Evolutionary conservation across 345 rosid species (phyloP).

Genomic region (Physaria fendleri): DNA sequence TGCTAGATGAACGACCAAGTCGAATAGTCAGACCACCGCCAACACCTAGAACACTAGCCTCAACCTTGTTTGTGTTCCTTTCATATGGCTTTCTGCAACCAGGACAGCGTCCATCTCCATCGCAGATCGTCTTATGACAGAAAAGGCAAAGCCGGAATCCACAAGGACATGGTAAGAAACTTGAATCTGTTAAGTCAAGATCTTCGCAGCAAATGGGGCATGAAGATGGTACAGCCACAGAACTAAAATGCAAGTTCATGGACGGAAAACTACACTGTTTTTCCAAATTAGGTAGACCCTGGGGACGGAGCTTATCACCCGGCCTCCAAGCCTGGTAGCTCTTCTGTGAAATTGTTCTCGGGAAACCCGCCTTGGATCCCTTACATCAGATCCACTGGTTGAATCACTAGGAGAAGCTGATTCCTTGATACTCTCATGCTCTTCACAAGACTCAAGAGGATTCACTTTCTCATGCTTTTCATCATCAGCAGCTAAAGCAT

Average conservation of each 20-base stretch:
- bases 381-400: constrained; percentile 9
- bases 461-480: constrained; percentile 36
- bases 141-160: constrained; percentile 90
- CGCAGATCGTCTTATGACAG: constrained; percentile 91
- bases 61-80: constrained; percentile 41
- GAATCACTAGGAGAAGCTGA: constrained; percentile 17
- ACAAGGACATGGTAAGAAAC: constrained; percentile 78
- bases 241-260: constrained; percentile 43
- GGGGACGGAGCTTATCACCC: constrained; percentile 73
- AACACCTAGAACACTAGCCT: constrained; percentile 51
- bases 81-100: constrained; percentile 84
- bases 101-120: constrained; percentile 92
- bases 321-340: constrained; percentile 73
- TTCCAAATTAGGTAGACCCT: constrained; percentile 64
- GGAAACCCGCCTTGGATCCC: constrained; percentile 26
- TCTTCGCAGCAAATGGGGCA: constrained; percentile 86
- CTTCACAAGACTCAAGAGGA: constrained; percentile 19
- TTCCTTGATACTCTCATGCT: constrained; percentile 19
- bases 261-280: constrained; percentile 61
- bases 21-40: constrained; percentile 51
- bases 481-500: constrained; percentile 74
- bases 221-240: constrained; percentile 35
- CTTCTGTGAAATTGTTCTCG: constrained; percentile 27
- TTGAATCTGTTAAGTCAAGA: constrained; percentile 72
- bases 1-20: constrained; percentile 74